These are phyloP conservation scores for Sistotremastrum niveocremeum DNA, from an alignment of 768 basidiomycete species.

Conservation along the genomic window DNA sequence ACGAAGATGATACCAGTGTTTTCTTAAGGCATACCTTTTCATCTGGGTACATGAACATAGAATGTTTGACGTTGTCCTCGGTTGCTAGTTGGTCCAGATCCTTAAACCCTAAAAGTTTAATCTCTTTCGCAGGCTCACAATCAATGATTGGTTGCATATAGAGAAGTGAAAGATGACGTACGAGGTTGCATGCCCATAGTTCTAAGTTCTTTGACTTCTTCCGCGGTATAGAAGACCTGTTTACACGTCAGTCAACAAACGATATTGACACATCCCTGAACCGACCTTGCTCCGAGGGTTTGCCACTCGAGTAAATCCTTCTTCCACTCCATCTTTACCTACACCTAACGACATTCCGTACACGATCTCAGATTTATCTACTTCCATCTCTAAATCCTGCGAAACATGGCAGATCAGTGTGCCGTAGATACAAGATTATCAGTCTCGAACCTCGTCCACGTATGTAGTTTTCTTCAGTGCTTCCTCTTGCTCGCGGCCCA, in stretches of 20 bases:
- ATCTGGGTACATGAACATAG: constrained; percentile 83
- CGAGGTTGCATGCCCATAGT: constrained; percentile 70
- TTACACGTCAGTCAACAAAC: constrained; percentile 2
- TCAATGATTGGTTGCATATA: background rate
- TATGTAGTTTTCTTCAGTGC: constrained; percentile 58
- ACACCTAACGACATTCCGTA: constrained; percentile 30
- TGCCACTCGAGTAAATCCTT: constrained; percentile 9
- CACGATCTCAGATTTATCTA: constrained; percentile 21
- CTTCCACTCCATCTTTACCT: constrained; percentile 23
- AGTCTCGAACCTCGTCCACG: constrained; percentile 51
- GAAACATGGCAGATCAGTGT: background rate
- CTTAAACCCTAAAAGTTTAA: constrained; percentile 92
- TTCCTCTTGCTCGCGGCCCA: constrained; percentile 65
- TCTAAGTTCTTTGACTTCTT: constrained; percentile 70
- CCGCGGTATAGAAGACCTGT: constrained; percentile 75
- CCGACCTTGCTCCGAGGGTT: background rate
- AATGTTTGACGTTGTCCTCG: constrained; percentile 88
- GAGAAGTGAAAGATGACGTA: constrained; percentile 16
- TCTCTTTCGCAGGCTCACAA: constrained; percentile 29
- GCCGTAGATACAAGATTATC: background rate
- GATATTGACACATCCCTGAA: background rate
- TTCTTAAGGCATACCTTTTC: constrained; percentile 46
- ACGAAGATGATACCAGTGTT: background rate
- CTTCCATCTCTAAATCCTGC: constrained; percentile 23
- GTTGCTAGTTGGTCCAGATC: constrained; percentile 52